Evolutionary conservation across 352 stramenopile genomes (phyloP).

Genomic region (Globisporangium yorkense): DNA sequence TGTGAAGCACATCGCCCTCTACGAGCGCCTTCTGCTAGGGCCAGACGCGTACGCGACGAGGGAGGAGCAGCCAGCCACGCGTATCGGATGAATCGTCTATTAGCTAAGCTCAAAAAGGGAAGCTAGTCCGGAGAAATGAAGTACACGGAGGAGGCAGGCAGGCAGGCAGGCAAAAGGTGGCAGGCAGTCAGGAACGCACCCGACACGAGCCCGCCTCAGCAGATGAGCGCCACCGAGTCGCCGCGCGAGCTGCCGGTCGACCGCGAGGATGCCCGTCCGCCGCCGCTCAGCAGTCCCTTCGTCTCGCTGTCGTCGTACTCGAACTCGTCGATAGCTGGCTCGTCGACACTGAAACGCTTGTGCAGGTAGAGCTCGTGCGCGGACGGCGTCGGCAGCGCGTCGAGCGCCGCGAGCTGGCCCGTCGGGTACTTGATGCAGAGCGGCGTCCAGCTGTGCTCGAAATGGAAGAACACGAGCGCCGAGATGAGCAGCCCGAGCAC

Average conservation of each 20-base stretch:
- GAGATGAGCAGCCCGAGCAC: constrained; percentile 62
- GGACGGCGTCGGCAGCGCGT: constrained; percentile 1
- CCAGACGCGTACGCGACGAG: not conserved
- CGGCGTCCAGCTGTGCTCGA: constrained; percentile 66
- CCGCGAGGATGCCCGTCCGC: not conserved
- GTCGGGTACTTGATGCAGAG: constrained; percentile 33
- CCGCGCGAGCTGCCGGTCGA: constrained; percentile 14
- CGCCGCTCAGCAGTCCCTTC: constrained; percentile 8
- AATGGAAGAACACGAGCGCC: constrained; percentile 72
- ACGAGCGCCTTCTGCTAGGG: too few relatives aligned
- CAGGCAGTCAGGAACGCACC: not conserved
- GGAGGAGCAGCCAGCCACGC: too few relatives aligned
- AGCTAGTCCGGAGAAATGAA: not conserved
- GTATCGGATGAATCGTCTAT: constrained; percentile 1
- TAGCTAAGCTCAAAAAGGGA: not conserved
- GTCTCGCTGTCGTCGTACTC: constrained; percentile 12
- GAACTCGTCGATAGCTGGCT: constrained; percentile 36
- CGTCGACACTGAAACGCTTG: constrained; percentile 56
- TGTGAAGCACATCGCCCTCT: not conserved
- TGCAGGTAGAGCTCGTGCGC: constrained; percentile 19
- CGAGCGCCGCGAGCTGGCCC: constrained; percentile 16
- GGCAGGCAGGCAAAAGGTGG: not conserved
- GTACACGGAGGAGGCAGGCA: not conserved
- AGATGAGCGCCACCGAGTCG: constrained; percentile 41
- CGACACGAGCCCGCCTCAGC: constrained; percentile 16